Base-by-base conservation (phyloP, 352 stramenopile species). In the Pythium dissotocum region DNA sequence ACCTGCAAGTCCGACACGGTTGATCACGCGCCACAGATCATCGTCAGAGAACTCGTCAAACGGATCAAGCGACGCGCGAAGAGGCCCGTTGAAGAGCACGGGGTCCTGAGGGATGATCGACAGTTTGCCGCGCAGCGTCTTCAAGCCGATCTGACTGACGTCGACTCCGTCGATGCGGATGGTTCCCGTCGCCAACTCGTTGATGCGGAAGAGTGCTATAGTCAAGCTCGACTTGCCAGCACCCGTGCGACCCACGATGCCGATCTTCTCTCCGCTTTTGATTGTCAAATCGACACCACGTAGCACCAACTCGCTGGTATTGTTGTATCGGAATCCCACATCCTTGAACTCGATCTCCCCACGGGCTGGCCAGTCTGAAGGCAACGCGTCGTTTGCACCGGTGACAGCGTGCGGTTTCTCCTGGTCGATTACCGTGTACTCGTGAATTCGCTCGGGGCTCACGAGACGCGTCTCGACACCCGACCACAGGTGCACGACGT, bases 161-260 rank as follows among this genome's bases (percentile, higher is more conserved):
- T 88, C 70, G 1, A 76, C 49, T 12, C 69, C 80, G 51, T 83
- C 78, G 9, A 88, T 76, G 18, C 16, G 5, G n/a, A 86, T 80
- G 26, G 51, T 33, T 2, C 78, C 78, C 69, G 12, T 89, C 89
- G 8, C 97, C 40, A 98, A 70, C 62, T 98, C 94, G 32, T 97
- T 87, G 33, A 98, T 77, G n/a, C 97, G 90, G 72, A 99, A 97
- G 18, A 99, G 75, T 28, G 94, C 91, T 58, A 93, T 84, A 6
- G 90, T 90, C 14, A 99, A 67, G 53, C 83, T 88, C 35, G 77
- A 92, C 73, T 98, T 96, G 65, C 91, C 92, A 2, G 80, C 82
- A 21, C 91, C 91, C 0, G 93, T 97, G 61, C 90, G 72, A 16
- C 95, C 95, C 1, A 98, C 89, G 18, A 98, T 83, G 32, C 89